Conservation (phyloP, 129 eudicot genomes). For the Lonicera japonica region DNA sequence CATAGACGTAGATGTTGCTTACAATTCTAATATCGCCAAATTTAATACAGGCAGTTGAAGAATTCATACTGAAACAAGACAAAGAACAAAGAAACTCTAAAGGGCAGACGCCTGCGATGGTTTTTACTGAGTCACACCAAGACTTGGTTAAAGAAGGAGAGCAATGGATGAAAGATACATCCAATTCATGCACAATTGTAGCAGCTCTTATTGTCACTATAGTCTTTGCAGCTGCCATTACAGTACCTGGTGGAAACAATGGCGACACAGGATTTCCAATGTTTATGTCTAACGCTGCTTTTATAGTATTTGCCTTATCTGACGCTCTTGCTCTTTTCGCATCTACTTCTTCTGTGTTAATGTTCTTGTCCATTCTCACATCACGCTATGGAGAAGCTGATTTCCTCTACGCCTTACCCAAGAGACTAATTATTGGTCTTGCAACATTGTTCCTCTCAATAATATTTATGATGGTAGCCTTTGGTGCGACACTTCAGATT, state of each 20-base stretch:
- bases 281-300: background rate
- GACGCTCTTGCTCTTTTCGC: background rate
- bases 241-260: background rate
- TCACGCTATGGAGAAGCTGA: background rate
- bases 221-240: background rate
- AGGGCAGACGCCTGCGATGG: background rate
- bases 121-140: background rate
- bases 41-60: background rate
- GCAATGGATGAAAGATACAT: background rate
- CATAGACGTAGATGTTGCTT: too few relatives aligned
- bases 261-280: background rate
- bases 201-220: background rate
- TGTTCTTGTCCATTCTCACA: background rate
- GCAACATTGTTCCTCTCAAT: too few relatives aligned
- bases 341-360: background rate
- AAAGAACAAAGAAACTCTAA: background rate
- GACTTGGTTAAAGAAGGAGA: background rate
- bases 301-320: background rate
- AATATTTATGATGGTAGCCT: background rate
- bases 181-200: background rate
- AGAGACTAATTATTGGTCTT: background rate
- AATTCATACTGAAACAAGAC: background rate
- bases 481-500: background rate
- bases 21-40: too few relatives aligned
- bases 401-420: background rate